Conservation (phyloP, 2,329 filamentous ascomycete genomes). For the Pseudogymnoascus verrucosus region DNA sequence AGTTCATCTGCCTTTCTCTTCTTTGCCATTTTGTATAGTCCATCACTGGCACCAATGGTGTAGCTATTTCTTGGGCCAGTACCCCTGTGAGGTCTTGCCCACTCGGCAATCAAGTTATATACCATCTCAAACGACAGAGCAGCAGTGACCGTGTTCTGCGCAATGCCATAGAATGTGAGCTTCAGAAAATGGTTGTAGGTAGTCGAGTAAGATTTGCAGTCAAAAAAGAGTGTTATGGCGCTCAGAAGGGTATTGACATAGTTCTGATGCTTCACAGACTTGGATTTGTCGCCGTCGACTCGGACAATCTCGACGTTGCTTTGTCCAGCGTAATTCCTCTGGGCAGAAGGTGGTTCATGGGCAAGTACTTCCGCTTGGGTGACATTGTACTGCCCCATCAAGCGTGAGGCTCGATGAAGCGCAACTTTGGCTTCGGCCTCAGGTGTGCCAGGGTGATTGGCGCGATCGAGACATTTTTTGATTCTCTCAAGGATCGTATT, state of each 20-base stretch:
- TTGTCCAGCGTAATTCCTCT: background rate
- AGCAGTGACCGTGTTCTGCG: background rate
- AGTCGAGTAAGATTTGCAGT: conserved; percentile 3
- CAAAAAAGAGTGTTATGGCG: background rate
- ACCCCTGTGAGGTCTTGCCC: background rate
- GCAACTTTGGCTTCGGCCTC: background rate
- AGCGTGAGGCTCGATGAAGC: background rate
- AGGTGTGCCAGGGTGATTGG: background rate
- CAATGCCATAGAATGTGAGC: conserved; percentile 3
- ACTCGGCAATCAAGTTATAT: background rate
- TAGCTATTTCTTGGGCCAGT: conserved; percentile 1
- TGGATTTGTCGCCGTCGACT: background rate
- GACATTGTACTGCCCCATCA: background rate
- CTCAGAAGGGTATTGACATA: background rate
- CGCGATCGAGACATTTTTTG: background rate
- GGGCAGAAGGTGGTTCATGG: background rate
- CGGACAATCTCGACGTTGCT: background rate
- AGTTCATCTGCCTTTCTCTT: background rate
- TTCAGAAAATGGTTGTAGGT: background rate
- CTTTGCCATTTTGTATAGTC: background rate
- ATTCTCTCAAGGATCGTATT: background rate
- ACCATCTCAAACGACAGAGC: conserved; percentile 3
- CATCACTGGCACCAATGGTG: background rate
- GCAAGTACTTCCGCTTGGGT: background rate
- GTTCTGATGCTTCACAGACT: background rate